These are phyloP conservation scores for Ceratocystis colombiana DNA, from an alignment of 2,329 filamentous ascomycete genomes.

Conservation along the genomic window DNA sequence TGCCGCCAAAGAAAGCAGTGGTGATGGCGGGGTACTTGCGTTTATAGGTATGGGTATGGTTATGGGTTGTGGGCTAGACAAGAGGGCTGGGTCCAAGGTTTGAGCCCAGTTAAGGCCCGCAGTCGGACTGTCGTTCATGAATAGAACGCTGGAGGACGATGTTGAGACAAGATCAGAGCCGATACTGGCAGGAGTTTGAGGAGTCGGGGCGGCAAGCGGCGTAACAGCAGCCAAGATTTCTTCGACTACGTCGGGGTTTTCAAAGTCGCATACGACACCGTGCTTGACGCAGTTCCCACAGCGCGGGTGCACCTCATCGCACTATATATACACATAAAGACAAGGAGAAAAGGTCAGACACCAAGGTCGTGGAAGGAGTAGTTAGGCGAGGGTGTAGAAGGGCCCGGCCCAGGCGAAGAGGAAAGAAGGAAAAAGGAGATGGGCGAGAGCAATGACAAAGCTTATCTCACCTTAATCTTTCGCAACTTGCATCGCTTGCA, in stretches of 20 bases:
- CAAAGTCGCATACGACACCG: constrained; percentile 56
- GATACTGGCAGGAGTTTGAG: constrained; percentile 28
- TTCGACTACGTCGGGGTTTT: constrained; percentile 41
- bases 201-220: constrained; percentile 28
- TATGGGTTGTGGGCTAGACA: not conserved
- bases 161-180: constrained; percentile 25
- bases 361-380: not conserved
- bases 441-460: constrained; percentile 3
- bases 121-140: constrained; percentile 12
- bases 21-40: constrained; percentile 26
- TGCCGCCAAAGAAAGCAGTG: constrained; percentile 20
- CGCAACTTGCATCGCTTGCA: constrained; percentile 56
- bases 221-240: constrained; percentile 36
- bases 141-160: constrained; percentile 23
- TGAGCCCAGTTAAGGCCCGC: constrained; percentile 1
- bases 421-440: not conserved
- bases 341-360: not conserved
- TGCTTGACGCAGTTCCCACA: constrained; percentile 59
- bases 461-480: constrained; percentile 53
- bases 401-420: not conserved
- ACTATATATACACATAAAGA: constrained; percentile 34
- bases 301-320: constrained; percentile 54
- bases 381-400: not conserved
- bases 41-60: constrained; percentile 11
- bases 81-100: constrained; percentile 25